Base-by-base conservation (phyloP, 1,284 basidiomycete genomes). In the Leccinum solheimii region DNA sequence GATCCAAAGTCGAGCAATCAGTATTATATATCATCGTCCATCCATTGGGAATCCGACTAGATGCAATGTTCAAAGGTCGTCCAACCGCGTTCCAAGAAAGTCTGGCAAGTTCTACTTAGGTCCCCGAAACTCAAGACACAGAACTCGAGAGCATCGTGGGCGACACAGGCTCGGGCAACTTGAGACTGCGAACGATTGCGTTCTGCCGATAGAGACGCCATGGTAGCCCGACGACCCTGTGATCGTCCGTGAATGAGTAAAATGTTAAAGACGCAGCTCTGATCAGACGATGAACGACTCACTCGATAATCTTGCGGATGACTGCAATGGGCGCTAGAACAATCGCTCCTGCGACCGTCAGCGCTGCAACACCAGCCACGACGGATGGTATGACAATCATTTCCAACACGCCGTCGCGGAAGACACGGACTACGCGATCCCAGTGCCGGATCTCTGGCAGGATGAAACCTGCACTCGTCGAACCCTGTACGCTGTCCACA, bases 401-500 rank as follows among this genome's bases (percentile, higher is more conserved):
- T 36, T 58, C 51, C 16, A 62, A 23, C 43, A 58, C 43, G 2
- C 63, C 19, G 14, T 65, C 38, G 16, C 64, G 56, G 13, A 62
- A 10, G n/a, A 53, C 40, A 16, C 56, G 54, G 43, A n/a, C 32
- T 7, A 65, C 53, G 2, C 60, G 58, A 54, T 59, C 11, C 64
- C 61, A 66, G 53, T 66, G 64, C 21, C 16, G 34, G 23, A 64
- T 56, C 3, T 48, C 51, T 1, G 61, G 64, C 7, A 66, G 48
- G 27, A 62, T 26, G 13, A 64, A 65, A 16, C 45, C 40, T 16
- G 50, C 23, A 4, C 65, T 56, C 23, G 59, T 62, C 30, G 63
- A 64, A 8, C 63, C 63, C 48, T 58, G 16, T 4, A 65, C 63
- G 16, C 63, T 64, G 23, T 64, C 59, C 19, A 64, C 59, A 1